A percentile compares a stretch with the other conserved stretches of the same genome.
phyloP scores from a whole-genome alignment of 148 eudicot genomes.

The Rhododendron ferrugineum region DNA sequence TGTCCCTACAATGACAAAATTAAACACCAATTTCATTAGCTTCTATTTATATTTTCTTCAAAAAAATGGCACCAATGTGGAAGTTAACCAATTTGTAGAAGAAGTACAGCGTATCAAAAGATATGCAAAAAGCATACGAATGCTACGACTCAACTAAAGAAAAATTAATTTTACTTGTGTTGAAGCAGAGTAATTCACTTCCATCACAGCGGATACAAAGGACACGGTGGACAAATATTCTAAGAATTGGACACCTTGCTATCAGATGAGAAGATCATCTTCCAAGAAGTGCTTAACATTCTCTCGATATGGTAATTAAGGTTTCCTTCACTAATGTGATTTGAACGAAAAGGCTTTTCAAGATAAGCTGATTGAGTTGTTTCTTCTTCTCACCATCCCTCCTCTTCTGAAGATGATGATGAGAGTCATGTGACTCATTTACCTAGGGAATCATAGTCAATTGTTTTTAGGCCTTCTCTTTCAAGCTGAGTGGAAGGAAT shows the following conservation, averaged over 20 bases:
- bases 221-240: neutral
- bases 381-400: too few relatives aligned
- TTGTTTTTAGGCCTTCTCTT: neutral
- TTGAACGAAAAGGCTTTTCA: too few relatives aligned
- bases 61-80: neutral
- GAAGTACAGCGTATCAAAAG: neutral
- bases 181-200: neutral
- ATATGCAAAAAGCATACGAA: neutral
- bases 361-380: too few relatives aligned
- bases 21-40: neutral
- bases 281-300: neutral
- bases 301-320: neutral
- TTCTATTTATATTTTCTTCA: neutral
- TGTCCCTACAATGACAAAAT: conserved; percentile 50
- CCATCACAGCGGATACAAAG: neutral
- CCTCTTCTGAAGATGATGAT: neutral
- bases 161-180: neutral
- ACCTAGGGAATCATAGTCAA: neutral
- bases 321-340: neutral
- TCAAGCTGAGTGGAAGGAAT: neutral
- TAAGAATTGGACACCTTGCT: neutral
- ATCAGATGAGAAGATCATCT: neutral
- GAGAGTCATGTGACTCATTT: neutral
- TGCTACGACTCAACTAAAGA: neutral
- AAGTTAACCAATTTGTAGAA: neutral